Evolutionary conservation across 805 yeast genomes (phyloP), one percentile per base, ranked within the genome.

Genomic region (Candida qinlingensis): DNA sequence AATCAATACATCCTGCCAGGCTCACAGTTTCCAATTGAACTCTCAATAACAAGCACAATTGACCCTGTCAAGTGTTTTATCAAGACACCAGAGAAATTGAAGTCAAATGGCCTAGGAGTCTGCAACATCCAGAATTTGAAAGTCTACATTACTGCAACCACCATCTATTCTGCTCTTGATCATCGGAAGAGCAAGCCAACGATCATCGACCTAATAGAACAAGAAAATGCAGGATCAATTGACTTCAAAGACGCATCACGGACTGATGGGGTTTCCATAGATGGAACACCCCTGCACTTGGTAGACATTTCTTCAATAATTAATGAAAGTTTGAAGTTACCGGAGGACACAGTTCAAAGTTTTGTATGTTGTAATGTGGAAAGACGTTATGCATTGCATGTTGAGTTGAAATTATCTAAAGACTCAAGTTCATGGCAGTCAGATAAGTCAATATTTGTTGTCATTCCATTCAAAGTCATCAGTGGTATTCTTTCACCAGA

Each of bases 321-420:
- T 7, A 19, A 44, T 31, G 19, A 38, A 10, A 7, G 26, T 5
- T 25, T 48, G 30, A 13, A 25, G 13, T 9, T 51, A 71, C 78
- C 40, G 59, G 65, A 3, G 52, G 79, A 13, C 83, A 85, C 0
- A 72, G 19, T 13, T 9, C 78, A 39, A 41, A 55, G 69, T 39
- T 83, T 84, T 60, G 62, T 59, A 28, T 73, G 81, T 5, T 81
- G 87, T 56, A 81, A 80, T 56, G 70, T 83, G 26, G 58, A 67
- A 9, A 68, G 85, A 37, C 54, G 50, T n/a, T 79, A 80, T 56
- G 52, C 56, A 5, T 46, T 78, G 38, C 61, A 56, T 37, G 56
- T 76, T 10, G 53, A 55, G 1, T 68, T 63, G 5, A 72, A 70
- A 2, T 54, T 72, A 12, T 12, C 38, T 12, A 39, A 31, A 6